phyloP scores from a whole-genome alignment of 2,329 filamentous ascomycete species.

The Trichoderma endophyticum region DNA sequence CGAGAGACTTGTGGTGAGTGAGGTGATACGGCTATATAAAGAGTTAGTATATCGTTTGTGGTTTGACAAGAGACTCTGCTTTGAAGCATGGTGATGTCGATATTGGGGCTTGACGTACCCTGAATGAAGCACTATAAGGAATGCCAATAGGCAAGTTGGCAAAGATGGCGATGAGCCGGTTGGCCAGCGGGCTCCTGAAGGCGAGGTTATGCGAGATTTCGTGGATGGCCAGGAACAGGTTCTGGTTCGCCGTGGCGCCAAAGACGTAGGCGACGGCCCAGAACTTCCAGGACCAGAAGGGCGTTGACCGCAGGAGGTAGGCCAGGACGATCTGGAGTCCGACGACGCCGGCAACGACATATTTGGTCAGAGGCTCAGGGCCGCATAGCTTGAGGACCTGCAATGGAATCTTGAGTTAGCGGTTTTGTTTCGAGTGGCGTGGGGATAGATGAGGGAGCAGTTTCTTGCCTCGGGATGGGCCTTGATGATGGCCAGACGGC shows the following conservation, averaged over 20 bases:
- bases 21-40: slow-evolving; percentile 78
- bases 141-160: slow-evolving; percentile 95
- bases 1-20: slow-evolving; percentile 97
- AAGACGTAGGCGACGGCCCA: slow-evolving; percentile 85
- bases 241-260: slow-evolving; percentile 95
- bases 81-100: background rate
- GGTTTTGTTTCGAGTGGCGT: background rate
- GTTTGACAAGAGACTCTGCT: background rate
- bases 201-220: slow-evolving; percentile 98
- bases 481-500: slow-evolving; percentile 93
- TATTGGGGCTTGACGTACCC: slow-evolving; percentile 53
- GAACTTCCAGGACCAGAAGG: slow-evolving; percentile 81
- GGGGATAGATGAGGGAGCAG: background rate
- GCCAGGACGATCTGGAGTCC: slow-evolving; percentile 75
- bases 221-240: slow-evolving; percentile 96
- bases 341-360: slow-evolving; percentile 81
- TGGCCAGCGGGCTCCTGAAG: slow-evolving; percentile 75
- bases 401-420: background rate
- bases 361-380: slow-evolving; percentile 93
- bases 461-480: slow-evolving; percentile 80
- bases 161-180: slow-evolving; percentile 84
- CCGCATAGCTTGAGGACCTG: slow-evolving; percentile 96
- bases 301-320: slow-evolving; percentile 69
- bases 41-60: background rate
- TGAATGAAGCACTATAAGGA: slow-evolving; percentile 93